phyloP scores from a whole-genome alignment of 2,329 filamentous ascomycete genomes.

The Cadophora sp. region DNA sequence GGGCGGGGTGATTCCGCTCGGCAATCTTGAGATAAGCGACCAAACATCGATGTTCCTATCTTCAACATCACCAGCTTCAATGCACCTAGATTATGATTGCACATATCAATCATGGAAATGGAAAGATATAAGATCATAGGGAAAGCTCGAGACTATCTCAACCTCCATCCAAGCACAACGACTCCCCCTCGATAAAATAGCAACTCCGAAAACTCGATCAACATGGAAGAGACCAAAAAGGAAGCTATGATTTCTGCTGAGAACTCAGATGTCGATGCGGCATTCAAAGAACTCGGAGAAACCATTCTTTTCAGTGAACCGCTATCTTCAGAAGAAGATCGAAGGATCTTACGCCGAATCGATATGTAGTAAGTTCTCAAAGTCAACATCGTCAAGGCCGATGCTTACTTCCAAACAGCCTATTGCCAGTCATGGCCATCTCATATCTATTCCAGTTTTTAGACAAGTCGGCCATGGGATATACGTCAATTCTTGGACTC shows the following conservation, averaged over 20 bases:
- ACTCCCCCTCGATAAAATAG: neutral
- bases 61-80: neutral
- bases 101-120: neutral
- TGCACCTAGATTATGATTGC: neutral
- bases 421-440: slow-evolving; percentile 30
- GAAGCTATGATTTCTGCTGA: neutral
- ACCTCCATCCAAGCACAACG: neutral
- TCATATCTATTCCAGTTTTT: slow-evolving; percentile 34
- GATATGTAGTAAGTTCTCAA: slow-evolving; percentile 22
- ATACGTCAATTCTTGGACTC: slow-evolving; percentile 64
- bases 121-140: neutral
- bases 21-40: slow-evolving; percentile 5
- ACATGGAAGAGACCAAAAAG: neutral
- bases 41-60: neutral
- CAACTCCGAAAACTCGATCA: neutral
- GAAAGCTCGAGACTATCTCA: neutral
- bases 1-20: neutral
- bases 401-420: slow-evolving; percentile 15
- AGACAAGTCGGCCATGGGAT: slow-evolving; percentile 55
- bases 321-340: slow-evolving; percentile 18
- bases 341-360: slow-evolving; percentile 24
- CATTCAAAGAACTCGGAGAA: neutral
- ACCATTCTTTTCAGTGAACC: neutral
- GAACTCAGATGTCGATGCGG: neutral
- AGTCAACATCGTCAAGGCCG: neutral